Evolutionary conservation across 1,284 basidiomycete genomes (phyloP).

Genomic region (Stereum hirsutum): DNA sequence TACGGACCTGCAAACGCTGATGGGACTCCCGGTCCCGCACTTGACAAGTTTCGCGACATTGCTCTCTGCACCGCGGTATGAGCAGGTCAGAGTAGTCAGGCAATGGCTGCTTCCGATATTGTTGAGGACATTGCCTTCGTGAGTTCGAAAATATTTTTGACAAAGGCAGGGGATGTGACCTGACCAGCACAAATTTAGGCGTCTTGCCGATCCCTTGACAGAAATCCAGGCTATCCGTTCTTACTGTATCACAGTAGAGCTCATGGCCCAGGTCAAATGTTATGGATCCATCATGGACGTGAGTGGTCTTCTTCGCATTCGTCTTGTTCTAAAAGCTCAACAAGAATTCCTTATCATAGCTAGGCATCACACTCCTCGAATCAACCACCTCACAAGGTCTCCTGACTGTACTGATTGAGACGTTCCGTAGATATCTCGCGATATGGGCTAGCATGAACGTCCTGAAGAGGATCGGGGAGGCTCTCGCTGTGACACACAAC

Average conservation of each 20-base stretch:
- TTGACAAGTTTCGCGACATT: constrained; percentile 34
- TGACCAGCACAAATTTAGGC: background rate
- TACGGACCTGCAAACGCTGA: constrained; percentile 21
- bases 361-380: constrained; percentile 51
- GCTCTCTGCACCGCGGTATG: constrained; percentile 50
- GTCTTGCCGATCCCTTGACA: constrained; percentile 7
- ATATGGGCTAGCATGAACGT: constrained; percentile 73
- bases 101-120: constrained; percentile 65
- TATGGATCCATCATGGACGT: constrained; percentile 65
- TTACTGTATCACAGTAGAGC: constrained; percentile 49
- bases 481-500: constrained; percentile 55
- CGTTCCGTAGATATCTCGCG: constrained; percentile 52
- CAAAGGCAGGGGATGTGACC: background rate
- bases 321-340: background rate
- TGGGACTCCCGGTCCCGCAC: constrained; percentile 30
- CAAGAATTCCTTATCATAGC: constrained; percentile 25
- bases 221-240: constrained; percentile 28
- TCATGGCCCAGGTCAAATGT: constrained; percentile 52
- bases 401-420: constrained; percentile 52
- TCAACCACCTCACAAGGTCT: constrained; percentile 33
- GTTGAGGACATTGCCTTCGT: constrained; percentile 42
- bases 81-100: constrained; percentile 56
- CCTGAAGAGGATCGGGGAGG: constrained; percentile 41
- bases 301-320: constrained; percentile 12
- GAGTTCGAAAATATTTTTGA: constrained; percentile 9